Evolutionary conservation across 352 stramenopile genomes (phyloP).

Genomic region (Blastocystis sp.): DNA sequence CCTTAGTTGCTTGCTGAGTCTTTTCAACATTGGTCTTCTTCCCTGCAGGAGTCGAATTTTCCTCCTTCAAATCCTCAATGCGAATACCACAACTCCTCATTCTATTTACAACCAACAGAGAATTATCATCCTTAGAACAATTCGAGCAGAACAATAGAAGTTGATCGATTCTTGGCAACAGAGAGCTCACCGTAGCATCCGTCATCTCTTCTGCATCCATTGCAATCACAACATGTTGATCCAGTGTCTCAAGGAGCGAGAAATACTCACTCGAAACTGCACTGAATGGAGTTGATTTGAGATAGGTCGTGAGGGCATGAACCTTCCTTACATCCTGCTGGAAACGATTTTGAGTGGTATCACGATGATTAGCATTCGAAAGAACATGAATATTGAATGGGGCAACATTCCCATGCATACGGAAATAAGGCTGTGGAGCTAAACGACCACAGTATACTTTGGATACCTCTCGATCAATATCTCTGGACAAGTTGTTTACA

Average conservation of each 20-base stretch:
- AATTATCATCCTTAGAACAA: neutral
- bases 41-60: neutral
- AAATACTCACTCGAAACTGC: neutral
- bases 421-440: neutral
- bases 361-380: too few species aligned
- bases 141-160: slow-evolving; percentile 1
- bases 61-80: neutral
- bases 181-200: neutral
- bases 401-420: neutral
- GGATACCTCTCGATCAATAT: neutral
- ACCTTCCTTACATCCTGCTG: neutral
- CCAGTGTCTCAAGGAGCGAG: neutral
- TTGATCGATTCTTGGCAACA: neutral
- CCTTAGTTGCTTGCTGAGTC: neutral
- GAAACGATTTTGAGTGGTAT: neutral
- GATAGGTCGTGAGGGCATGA: neutral
- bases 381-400: too few species aligned
- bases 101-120: neutral
- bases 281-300: neutral
- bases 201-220: slow-evolving; percentile 7
- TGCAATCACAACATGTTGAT: neutral
- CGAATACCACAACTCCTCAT: neutral
- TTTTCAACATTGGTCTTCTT: too few species aligned
- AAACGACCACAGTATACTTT: neutral
- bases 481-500: neutral